phyloP scores from a whole-genome alignment of 2,329 filamentous ascomycete genomes.

The Chrysosporium keratinophilum region DNA sequence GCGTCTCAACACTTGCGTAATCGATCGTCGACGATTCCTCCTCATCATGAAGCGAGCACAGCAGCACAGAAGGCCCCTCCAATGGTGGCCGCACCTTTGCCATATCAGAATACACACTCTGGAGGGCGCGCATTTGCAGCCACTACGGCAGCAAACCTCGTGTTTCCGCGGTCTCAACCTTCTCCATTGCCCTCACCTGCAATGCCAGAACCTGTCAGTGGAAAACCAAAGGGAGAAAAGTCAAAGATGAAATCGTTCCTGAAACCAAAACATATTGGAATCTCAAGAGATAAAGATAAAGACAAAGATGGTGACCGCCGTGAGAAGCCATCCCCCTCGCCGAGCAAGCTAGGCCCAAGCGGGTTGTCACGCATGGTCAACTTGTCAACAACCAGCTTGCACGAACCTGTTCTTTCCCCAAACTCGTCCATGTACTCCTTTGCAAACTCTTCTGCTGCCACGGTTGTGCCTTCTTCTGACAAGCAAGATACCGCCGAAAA shows the following conservation, averaged over 20 bases:
- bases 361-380: slow-evolving; percentile 48
- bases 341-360: slow-evolving; percentile 46
- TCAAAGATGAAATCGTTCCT: slow-evolving; percentile 61
- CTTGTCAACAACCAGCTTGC: slow-evolving; percentile 50
- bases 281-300: slow-evolving; percentile 49
- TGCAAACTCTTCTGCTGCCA: slow-evolving; percentile 52
- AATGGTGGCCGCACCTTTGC: slow-evolving; percentile 15
- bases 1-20: slow-evolving; percentile 37
- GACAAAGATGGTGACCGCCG: slow-evolving; percentile 18
- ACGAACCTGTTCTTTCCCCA: slow-evolving; percentile 44
- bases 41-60: slow-evolving; percentile 27
- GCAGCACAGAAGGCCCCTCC: slow-evolving; percentile 21
- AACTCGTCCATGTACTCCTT: slow-evolving; percentile 51
- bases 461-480: slow-evolving; percentile 44
- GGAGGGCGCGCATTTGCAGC: slow-evolving; percentile 46
- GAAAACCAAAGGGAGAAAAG: slow-evolving; percentile 48
- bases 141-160: slow-evolving; percentile 52
- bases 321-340: slow-evolving; percentile 48
- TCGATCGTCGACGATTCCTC: slow-evolving; percentile 45
- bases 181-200: not conserved
- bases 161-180: slow-evolving; percentile 44
- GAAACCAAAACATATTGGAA: slow-evolving; percentile 55
- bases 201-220: slow-evolving; percentile 12
- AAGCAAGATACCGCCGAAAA: slow-evolving; percentile 28
- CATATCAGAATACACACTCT: slow-evolving; percentile 43